Conservation (phyloP, 2,329 filamentous ascomycete genomes). For the Endoconidiophora laricicola region DNA sequence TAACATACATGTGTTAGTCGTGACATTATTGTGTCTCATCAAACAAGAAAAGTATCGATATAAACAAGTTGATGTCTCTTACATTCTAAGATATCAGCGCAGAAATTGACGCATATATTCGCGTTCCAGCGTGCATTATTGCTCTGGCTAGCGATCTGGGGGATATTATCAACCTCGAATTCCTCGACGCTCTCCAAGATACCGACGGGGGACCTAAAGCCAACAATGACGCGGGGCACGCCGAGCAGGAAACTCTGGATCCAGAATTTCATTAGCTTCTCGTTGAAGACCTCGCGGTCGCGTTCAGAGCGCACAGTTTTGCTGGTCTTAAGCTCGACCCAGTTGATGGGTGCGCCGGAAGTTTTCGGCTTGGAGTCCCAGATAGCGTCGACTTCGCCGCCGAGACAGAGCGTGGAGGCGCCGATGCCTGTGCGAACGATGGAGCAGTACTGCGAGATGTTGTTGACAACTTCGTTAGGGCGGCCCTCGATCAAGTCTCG, state of each 20-base stretch:
- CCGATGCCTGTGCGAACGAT: constrained; percentile 81
- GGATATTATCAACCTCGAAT: constrained; percentile 64
- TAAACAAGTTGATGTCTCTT: constrained; percentile 19
- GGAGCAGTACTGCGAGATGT: constrained; percentile 90
- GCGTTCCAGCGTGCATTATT: constrained; percentile 69
- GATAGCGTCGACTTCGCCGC: constrained; percentile 87
- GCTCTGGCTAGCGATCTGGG: constrained; percentile 51
- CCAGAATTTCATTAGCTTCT: constrained; percentile 92
- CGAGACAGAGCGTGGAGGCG: constrained; percentile 55
- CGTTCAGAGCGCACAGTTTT: constrained; percentile 50
- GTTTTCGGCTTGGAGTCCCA: constrained; percentile 65
- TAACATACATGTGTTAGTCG: not conserved
- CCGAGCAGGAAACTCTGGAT: constrained; percentile 89
- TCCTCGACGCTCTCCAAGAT: constrained; percentile 58
- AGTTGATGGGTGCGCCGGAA: constrained; percentile 57
- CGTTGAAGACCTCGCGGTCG: constrained; percentile 62
- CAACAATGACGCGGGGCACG: constrained; percentile 80
- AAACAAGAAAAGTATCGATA: constrained; percentile 1
- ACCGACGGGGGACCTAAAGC: constrained; percentile 58
- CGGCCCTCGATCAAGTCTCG: constrained; percentile 67
- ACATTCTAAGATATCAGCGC: constrained; percentile 63
- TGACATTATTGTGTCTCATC: not conserved
- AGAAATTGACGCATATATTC: constrained; percentile 86
- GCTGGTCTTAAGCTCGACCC: constrained; percentile 92
- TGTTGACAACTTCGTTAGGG: constrained; percentile 57